Conservation (phyloP, 1,284 basidiomycete genomes). For the Ustilago lituana region DNA sequence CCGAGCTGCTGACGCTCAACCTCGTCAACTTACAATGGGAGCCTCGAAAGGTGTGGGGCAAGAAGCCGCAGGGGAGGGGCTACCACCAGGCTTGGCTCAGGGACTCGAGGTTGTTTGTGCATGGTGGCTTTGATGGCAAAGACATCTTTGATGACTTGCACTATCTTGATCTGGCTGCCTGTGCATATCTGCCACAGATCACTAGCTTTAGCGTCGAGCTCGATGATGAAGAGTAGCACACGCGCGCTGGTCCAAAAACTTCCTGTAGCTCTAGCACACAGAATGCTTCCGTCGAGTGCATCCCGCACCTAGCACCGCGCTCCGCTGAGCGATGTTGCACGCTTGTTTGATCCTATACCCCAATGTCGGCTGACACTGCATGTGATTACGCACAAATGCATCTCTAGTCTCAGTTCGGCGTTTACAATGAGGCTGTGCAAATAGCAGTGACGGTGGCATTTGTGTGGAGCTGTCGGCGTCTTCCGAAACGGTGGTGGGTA, state of each 20-base stretch:
- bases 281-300: no score
- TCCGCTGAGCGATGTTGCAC: no score
- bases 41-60: slow-evolving; percentile 74
- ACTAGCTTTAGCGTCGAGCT: slow-evolving; percentile 69
- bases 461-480: no score
- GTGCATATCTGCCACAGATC: slow-evolving; percentile 90
- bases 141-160: slow-evolving; percentile 84
- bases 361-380: no score
- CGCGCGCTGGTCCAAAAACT: no score
- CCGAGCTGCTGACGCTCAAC: slow-evolving; percentile 84
- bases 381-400: no score
- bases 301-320: no score
- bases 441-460: background rate
- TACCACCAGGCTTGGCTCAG: slow-evolving; percentile 84
- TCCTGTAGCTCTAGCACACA: no score
- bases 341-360: no score
- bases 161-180: slow-evolving; percentile 83
- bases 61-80: slow-evolving; percentile 76
- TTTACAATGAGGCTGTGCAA: slow-evolving; percentile 1
- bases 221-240: slow-evolving; percentile 26
- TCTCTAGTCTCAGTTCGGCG: no score
- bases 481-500: background rate
- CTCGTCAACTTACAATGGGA: slow-evolving; percentile 79
- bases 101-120: slow-evolving; percentile 83
- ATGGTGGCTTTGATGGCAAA: slow-evolving; percentile 87